phyloP scores from a whole-genome alignment of 1,139 yeast genomes.

The Wickerhamomyces sp. region DNA sequence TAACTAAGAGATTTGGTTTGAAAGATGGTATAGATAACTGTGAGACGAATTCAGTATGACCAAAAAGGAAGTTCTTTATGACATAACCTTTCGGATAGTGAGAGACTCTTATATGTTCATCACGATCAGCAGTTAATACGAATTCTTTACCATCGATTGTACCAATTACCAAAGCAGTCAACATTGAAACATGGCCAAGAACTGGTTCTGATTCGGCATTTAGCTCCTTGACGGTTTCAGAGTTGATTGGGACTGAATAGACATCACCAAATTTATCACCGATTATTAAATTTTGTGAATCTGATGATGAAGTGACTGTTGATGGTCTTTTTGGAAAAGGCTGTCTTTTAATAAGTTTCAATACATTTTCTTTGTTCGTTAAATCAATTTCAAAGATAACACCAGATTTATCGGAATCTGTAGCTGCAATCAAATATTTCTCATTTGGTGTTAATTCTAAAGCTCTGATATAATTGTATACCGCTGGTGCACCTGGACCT shows the following conservation, averaged over 20 bases:
- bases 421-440: conserved; percentile 55
- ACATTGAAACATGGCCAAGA: conserved; percentile 95
- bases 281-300: conserved; percentile 49
- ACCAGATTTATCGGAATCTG: conserved; percentile 81
- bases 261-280: conserved; percentile 99
- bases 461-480: conserved; percentile 61
- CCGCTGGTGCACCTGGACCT: conserved; percentile 63
- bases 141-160: conserved; percentile 40
- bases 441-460: conserved; percentile 51
- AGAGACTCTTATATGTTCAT: conserved; percentile 91
- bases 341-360: conserved; percentile 61
- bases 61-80: conserved; percentile 79
- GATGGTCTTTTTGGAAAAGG: conserved; percentile 87
- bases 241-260: conserved; percentile 45
- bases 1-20: conserved; percentile 46
- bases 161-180: conserved; percentile 61
- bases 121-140: conserved; percentile 84
- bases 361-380: conserved; percentile 26
- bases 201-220: conserved; percentile 47
- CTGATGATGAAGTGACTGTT: conserved; percentile 58
- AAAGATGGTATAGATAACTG: conserved; percentile 49
- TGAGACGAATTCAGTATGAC: conserved; percentile 80
- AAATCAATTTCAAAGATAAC: conserved; percentile 48
- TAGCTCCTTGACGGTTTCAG: conserved; percentile 18
- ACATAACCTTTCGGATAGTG: conserved; percentile 74